Base-by-base conservation (phyloP, 805 yeast genomes). In the Lipomyces sp. region DNA sequence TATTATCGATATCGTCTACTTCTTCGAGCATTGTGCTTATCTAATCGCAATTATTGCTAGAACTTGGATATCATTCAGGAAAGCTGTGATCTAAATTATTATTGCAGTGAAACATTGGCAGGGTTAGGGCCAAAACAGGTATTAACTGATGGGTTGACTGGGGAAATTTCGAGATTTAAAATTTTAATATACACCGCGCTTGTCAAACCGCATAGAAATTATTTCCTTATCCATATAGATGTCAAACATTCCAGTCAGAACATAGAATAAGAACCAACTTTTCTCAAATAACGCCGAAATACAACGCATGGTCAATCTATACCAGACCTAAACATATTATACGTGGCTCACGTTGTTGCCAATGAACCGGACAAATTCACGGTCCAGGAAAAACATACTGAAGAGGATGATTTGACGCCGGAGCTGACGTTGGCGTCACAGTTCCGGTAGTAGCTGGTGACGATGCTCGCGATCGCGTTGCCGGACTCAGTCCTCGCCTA, bases 1-100 rank as follows among this genome's bases (percentile, higher is more conserved):
- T 82, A 80, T 92, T 88, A 75, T 93, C 98, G 78, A 93, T 75
- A 74, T 86, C 90, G 76, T 89, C 92, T 64, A 70, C 71, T 70
- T 79, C 81, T 71, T 79, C 81, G 60, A 79, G 71, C 57, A 73
- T 71, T 58, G 18, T 65, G 42, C 11, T 45, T 55, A 13, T 29
- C 15, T 11, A 6, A 15, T 42, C 24, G 24, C n/a, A 42, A 15
- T 42, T 42, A n/a, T 7, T 5, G 48, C 48, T 42, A 4, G 48
- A 15, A 42, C n/a, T 42, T 7, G 15, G 3, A n/a, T 42, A 42
- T n/a, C 24, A 24, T 42, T 42, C 24, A n/a, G 8, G 48, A n/a
- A 15, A n/a, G 8, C 1, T 15, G n/a, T 15, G 24, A 24, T 24
- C 24, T 10, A 42, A 15, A 15, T 15, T 15, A 42, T 15, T 15